These are phyloP conservation scores for Colletotrichum echinochloae DNA, from an alignment of 2,329 filamentous ascomycete genomes.

Conservation along the genomic window DNA sequence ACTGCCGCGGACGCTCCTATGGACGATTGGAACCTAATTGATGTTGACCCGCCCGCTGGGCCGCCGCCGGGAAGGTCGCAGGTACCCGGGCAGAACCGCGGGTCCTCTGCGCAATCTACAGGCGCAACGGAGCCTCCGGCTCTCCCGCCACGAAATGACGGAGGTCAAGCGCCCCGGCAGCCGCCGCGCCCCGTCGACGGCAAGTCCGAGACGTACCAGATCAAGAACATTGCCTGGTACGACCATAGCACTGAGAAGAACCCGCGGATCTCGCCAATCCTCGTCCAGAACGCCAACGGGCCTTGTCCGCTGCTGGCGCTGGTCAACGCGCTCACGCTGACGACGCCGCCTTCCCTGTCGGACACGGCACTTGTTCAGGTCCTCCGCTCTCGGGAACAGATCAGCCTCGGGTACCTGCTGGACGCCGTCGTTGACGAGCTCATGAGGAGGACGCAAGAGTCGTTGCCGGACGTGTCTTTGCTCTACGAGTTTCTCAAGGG, in stretches of 20 bases:
- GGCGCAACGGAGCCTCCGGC: constrained; percentile 45
- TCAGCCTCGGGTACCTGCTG: constrained; percentile 86
- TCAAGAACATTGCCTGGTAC: constrained; percentile 90
- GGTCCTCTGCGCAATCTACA: background rate
- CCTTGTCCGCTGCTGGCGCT: constrained; percentile 93
- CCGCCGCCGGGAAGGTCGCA: background rate
- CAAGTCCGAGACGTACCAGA: constrained; percentile 84
- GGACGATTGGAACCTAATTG: constrained; percentile 64
- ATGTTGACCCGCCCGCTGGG: constrained; percentile 24
- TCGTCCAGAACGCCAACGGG: constrained; percentile 94
- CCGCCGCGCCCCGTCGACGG: constrained; percentile 52
- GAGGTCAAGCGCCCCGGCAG: constrained; percentile 53
- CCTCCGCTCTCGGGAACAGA: constrained; percentile 83
- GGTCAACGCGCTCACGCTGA: constrained; percentile 90
- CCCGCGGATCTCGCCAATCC: constrained; percentile 82
- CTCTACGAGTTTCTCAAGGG: constrained; percentile 89
- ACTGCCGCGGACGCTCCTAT: constrained; percentile 43
- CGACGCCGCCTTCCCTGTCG: constrained; percentile 72
- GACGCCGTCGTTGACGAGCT: constrained; percentile 95
- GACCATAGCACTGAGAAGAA: constrained; percentile 71
- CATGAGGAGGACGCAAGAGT: constrained; percentile 73
- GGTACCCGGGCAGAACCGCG: background rate
- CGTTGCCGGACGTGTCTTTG: constrained; percentile 87
- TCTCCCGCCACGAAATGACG: constrained; percentile 53
- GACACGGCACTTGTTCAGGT: constrained; percentile 82